These are phyloP conservation scores for Babesia bovis DNA, from an alignment of 169 alveolate genomes.

Conservation along the genomic window DNA sequence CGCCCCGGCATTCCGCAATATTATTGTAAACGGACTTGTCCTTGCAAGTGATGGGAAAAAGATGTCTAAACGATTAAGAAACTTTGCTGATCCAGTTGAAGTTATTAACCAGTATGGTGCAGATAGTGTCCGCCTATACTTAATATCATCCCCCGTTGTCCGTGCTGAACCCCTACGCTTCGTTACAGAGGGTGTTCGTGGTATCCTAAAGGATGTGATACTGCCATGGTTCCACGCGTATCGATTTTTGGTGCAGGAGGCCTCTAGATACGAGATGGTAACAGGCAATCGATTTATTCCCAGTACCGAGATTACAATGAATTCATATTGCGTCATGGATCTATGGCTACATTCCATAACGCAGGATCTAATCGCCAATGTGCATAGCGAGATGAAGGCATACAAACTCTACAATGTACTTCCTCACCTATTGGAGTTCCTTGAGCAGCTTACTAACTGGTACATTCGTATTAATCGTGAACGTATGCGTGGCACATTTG, in stretches of 20 bases:
- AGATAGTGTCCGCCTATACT: constrained; percentile 93
- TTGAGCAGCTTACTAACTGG: constrained; percentile 96
- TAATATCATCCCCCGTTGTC: constrained; percentile 95
- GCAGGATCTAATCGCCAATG: constrained; percentile 81
- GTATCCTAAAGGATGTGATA: constrained; percentile 92
- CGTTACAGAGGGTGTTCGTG: constrained; percentile 91
- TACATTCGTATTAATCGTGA: constrained; percentile 93
- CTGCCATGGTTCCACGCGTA: constrained; percentile 97
- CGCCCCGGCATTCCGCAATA: constrained; percentile 91
- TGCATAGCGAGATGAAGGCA: constrained; percentile 92
- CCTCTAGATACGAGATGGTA: constrained; percentile 87
- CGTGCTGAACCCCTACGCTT: constrained; percentile 94
- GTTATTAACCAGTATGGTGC: constrained; percentile 91
- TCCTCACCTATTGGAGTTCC: constrained; percentile 89
- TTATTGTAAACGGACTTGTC: constrained; percentile 94
- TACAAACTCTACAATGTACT: constrained; percentile 95
- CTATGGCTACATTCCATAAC: constrained; percentile 92
- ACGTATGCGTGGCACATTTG: constrained; percentile 95
- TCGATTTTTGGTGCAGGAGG: constrained; percentile 93
- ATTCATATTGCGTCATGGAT: constrained; percentile 88
- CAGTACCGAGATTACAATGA: constrained; percentile 68
- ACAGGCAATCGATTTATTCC: constrained; percentile 79
- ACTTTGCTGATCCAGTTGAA: constrained; percentile 94
- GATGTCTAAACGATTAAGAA: constrained; percentile 96
- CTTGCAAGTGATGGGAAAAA: constrained; percentile 96